phyloP scores from a whole-genome alignment of 179 eudicot species.

The Beta lomatogona region DNA sequence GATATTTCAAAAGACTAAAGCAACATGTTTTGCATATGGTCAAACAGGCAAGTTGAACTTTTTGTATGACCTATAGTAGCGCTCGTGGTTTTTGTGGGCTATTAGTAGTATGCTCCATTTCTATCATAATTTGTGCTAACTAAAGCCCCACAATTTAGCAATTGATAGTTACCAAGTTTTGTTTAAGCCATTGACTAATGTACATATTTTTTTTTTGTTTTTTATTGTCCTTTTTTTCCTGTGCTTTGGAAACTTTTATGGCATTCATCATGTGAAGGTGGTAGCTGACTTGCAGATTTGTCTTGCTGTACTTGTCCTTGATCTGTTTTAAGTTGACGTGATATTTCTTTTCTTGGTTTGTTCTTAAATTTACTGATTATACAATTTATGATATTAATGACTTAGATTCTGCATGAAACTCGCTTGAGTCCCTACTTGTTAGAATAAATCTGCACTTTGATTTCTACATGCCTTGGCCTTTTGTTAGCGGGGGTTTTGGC shows the following conservation, averaged over 20 bases:
- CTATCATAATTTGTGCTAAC: background rate
- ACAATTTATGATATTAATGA: background rate
- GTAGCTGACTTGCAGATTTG: background rate
- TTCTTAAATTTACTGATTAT: background rate
- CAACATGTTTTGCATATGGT: slow-evolving; percentile 99
- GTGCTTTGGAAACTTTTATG: background rate
- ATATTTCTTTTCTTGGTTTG: background rate
- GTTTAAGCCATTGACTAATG: background rate
- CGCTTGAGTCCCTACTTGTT: background rate
- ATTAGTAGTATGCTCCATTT: background rate
- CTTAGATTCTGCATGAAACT: background rate
- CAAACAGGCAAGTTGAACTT: slow-evolving; percentile 73
- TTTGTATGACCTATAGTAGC: background rate
- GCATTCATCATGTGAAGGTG: background rate
- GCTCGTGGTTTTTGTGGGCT: background rate
- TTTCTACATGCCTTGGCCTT: background rate
- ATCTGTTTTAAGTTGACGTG: background rate
- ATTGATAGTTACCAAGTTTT: background rate
- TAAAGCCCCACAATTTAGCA: background rate
- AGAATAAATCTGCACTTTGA: no score
- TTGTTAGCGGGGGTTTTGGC: background rate
- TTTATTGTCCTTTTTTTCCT: no score
- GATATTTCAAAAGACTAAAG: slow-evolving; percentile 93
- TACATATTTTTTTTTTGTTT: background rate
- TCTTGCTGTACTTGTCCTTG: background rate